Evolutionary conservation across 2,329 filamentous ascomycete genomes (phyloP).

Genomic region (Thielaviopsis euricoi): DNA sequence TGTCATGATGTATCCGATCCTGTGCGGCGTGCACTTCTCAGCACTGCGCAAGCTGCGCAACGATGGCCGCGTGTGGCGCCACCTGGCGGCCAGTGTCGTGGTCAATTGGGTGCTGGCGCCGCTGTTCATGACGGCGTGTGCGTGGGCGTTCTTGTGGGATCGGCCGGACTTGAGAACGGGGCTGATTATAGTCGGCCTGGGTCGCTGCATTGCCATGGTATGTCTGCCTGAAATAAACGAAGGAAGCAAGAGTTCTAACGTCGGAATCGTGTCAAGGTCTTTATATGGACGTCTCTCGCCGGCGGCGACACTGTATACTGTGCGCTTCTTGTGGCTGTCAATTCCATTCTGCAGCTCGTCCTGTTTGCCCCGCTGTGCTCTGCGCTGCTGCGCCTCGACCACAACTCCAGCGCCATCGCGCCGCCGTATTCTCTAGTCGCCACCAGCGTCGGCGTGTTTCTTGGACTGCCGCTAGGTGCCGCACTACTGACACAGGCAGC

Average conservation of each 20-base stretch:
- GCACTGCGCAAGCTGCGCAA: slow-evolving; percentile 50
- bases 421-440: slow-evolving; percentile 49
- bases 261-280: slow-evolving; percentile 23
- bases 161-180: slow-evolving; percentile 42
- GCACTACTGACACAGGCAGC: slow-evolving; percentile 52
- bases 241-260: too few species aligned
- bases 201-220: slow-evolving; percentile 80
- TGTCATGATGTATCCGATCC: slow-evolving; percentile 89
- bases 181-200: slow-evolving; percentile 67
- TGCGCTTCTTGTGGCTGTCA: slow-evolving; percentile 60
- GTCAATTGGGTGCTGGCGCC: slow-evolving; percentile 76
- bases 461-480: slow-evolving; percentile 68
- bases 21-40: slow-evolving; percentile 75
- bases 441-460: slow-evolving; percentile 66
- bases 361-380: slow-evolving; percentile 54
- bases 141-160: slow-evolving; percentile 52
- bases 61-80: slow-evolving; percentile 51
- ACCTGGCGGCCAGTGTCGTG: slow-evolving; percentile 60
- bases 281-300: slow-evolving; percentile 56
- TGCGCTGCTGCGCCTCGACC: slow-evolving; percentile 43
- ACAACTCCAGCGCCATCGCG: slow-evolving; percentile 40
- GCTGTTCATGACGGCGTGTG: slow-evolving; percentile 59
- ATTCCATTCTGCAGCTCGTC: slow-evolving; percentile 59
- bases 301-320: slow-evolving; percentile 70
- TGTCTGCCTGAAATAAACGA: too few species aligned